Conservation (phyloP, 2,329 filamentous ascomycete species). For the Pyrenophora graminea region DNA sequence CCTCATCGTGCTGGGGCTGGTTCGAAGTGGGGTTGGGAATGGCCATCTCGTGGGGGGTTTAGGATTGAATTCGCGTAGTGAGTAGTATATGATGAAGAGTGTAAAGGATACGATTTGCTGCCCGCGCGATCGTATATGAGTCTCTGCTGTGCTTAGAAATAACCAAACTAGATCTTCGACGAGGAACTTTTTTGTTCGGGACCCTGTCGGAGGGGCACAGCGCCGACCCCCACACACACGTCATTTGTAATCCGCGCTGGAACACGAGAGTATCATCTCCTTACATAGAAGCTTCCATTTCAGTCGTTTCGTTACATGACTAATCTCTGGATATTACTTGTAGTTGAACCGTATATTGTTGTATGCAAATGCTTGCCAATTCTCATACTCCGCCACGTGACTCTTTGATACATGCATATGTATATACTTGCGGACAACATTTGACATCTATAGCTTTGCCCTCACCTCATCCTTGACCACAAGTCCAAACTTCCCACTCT, state of each 20-base stretch:
- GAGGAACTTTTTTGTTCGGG: constrained; percentile 40
- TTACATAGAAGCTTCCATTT: too few species aligned
- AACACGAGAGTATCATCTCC: background rate
- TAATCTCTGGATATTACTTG: too few species aligned
- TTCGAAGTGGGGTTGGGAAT: constrained; percentile 25
- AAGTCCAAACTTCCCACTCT: constrained; percentile 38
- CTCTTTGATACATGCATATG: background rate
- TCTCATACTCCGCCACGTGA: too few species aligned
- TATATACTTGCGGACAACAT: background rate
- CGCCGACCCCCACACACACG: constrained; percentile 34
- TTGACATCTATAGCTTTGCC: constrained; percentile 47
- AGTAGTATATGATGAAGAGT: background rate
- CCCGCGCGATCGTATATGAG: constrained; percentile 16
- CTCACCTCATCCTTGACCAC: constrained; percentile 23
- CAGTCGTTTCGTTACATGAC: too few species aligned
- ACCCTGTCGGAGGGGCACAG: constrained; percentile 22
- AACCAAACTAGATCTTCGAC: constrained; percentile 24
- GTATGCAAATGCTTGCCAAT: too few species aligned
- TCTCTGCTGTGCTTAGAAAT: constrained; percentile 41
- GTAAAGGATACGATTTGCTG: background rate
- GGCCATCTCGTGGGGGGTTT: constrained; percentile 23
- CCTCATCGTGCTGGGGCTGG: constrained; percentile 35
- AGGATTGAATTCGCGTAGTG: background rate
- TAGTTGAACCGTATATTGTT: too few species aligned
- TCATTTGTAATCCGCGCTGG: constrained; percentile 31